Conservation (phyloP, 1,284 basidiomycete genomes). For the Fomitopsis palustris region DNA sequence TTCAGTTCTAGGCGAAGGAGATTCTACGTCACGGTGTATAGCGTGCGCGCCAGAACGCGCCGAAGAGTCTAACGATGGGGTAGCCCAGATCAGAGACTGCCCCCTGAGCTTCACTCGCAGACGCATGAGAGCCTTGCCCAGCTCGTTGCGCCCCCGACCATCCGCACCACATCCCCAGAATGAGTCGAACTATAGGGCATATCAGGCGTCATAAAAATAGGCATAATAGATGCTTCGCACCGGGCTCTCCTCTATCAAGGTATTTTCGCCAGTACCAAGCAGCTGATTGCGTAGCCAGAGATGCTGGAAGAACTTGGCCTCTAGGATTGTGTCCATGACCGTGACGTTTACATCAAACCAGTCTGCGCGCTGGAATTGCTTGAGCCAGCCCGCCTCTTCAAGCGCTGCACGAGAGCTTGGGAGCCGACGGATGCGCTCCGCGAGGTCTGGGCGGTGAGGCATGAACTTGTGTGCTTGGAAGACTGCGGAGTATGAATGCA, state of each 20-base stretch:
- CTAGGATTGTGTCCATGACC: constrained; percentile 25
- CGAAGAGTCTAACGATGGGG: no score
- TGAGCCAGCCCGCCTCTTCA: constrained; percentile 13
- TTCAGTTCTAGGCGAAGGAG: no score
- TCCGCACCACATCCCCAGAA: constrained; percentile 70
- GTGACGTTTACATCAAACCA: constrained; percentile 22
- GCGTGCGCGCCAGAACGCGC: no score
- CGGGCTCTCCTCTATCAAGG: constrained; percentile 26
- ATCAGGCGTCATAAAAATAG: background rate
- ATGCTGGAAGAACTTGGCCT: constrained; percentile 29
- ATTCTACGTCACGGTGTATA: no score
- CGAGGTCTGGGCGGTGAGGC: constrained; percentile 9
- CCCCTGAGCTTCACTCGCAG: constrained; percentile 33
- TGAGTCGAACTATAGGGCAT: constrained; percentile 34
- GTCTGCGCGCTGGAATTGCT: constrained; percentile 14
- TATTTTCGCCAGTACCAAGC: constrained; percentile 21
- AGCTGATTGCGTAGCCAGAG: constrained; percentile 16
- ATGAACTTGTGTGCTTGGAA: constrained; percentile 23
- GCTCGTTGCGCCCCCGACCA: constrained; percentile 59
- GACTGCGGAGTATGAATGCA: constrained; percentile 7
- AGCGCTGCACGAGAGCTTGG: constrained; percentile 18
- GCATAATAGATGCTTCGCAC: constrained; percentile 2
- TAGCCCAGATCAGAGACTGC: no score
- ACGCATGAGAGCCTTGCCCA: constrained; percentile 65
- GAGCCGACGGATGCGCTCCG: constrained; percentile 19